Base-by-base conservation (phyloP, 2,329 filamentous ascomycete species). In the Aspergillus ibericus region DNA sequence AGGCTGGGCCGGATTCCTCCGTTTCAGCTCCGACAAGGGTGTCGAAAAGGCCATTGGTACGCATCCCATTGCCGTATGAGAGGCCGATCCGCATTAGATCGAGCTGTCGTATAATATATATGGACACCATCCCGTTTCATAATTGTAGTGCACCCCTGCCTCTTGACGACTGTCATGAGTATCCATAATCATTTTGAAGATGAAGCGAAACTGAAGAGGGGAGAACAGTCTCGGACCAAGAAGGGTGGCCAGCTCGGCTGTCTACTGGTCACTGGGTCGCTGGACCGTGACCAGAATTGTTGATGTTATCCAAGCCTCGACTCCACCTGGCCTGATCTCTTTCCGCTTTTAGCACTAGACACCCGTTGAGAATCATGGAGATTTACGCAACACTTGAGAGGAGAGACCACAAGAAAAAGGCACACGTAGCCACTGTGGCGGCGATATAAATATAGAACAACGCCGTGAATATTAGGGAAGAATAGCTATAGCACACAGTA, bases 1-100 rank as follows among this genome's bases (percentile, higher is more conserved):
- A 53, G 51, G 40, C 46, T 18, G 35, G 50, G 47, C 55, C 58
- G 51, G 22, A 56, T 58, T 58, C 53, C 40, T 59, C 51, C 48
- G 63, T 65, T 63, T 63, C 61, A 60, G 42, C 46, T 53, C 35
- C 25, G 51, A 53, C 49, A 55, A 48, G 29, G 51, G 18, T 44
- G 27, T 55, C 48, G 20, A 55, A 36, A 40, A 27, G 35, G 38
- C 51, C 40, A 59, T 59, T 57, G 44, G 51, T 34, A 55, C 6
- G n/a, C 53, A 5, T 32, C 22, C 36, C 25, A 25, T 35, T 35
- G 49, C 47, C 48, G 10, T 42, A 42, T 42, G 44, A 48, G n/a
- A 29, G 44, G 15, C 27, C n/a, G 44, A 48, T 32, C 44, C 44
- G 44, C n/a, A 27, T 32, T 32, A 16, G 27, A 53, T 7, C 16